Percentiles rank a stretch among this genome's conserved stretches.
Evolutionary conservation across 257 asterid genomes (phyloP).

Genomic region (Solanum pinnatisectum): DNA sequence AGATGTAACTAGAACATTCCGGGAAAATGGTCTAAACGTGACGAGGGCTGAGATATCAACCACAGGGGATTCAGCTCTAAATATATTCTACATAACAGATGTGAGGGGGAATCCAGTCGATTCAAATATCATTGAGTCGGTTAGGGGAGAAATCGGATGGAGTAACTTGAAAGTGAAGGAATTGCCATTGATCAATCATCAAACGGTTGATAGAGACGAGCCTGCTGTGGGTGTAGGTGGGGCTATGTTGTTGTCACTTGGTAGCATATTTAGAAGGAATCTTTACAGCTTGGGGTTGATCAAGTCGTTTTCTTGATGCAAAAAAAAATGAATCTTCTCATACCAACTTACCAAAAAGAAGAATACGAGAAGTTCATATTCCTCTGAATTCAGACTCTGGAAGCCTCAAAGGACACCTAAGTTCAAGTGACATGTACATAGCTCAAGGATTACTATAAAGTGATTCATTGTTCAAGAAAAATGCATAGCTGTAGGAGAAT

Average conservation of each 20-base stretch:
- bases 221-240: constrained; percentile 40
- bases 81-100: constrained; percentile 74
- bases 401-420: not conserved
- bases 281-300: constrained; percentile 76
- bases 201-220: constrained; percentile 27
- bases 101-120: constrained; percentile 53
- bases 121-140: constrained; percentile 48
- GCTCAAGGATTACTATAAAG: not conserved
- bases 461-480: not conserved
- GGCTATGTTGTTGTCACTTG: constrained; percentile 64
- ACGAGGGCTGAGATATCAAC: constrained; percentile 88
- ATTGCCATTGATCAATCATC: constrained; percentile 39
- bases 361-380: not conserved
- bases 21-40: constrained; percentile 79
- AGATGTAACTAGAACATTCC: constrained; percentile 76
- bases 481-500: not conserved
- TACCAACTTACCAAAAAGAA: not conserved
- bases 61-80: constrained; percentile 26
- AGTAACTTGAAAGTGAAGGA: constrained; percentile 69
- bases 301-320: constrained; percentile 42
- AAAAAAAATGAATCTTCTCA: not conserved
- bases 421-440: constrained; percentile 18
- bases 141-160: constrained; percentile 56
- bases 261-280: constrained; percentile 78
- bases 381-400: not conserved